phyloP scores from a whole-genome alignment of 768 basidiomycete species.

The Mycena albidolilacea region DNA sequence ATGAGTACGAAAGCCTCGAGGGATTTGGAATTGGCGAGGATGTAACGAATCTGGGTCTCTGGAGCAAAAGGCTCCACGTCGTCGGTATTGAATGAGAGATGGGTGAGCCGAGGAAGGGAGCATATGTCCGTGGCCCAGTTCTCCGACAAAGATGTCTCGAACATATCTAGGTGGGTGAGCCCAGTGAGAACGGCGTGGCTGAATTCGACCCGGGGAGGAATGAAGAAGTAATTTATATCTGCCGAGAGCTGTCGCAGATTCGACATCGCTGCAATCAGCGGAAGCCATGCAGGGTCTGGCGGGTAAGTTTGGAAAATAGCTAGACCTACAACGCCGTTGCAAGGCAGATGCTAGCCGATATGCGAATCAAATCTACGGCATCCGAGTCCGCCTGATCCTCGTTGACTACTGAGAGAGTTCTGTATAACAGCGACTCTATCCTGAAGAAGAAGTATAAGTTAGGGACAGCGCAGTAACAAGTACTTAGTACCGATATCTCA shows the following conservation, averaged over 20 bases:
- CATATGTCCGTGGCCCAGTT: neutral
- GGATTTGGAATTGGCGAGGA: neutral
- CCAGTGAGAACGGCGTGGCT: neutral
- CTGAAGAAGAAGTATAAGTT: neutral
- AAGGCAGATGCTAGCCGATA: neutral
- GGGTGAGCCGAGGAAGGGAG: neutral
- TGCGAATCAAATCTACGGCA: neutral
- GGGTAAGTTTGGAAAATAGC: neutral
- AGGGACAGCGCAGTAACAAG: too few relatives aligned
- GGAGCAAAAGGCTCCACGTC: too few relatives aligned
- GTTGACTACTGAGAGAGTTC: neutral
- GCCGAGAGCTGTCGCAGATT: neutral
- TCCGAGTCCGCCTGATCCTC: neutral
- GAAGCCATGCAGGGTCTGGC: neutral
- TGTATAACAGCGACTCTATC: neutral
- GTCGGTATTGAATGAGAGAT: neutral
- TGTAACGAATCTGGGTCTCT: neutral
- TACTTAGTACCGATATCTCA: neutral
- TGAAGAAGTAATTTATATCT: neutral
- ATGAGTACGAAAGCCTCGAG: too few relatives aligned
- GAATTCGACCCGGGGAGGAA: neutral
- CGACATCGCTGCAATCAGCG: neutral
- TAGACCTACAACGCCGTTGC: neutral
- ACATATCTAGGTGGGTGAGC: conserved; percentile 5
- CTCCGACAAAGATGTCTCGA: neutral